These are phyloP conservation scores for Corymbia calophylla DNA, from an alignment of 441 rosid genomes.

Conservation along the genomic window DNA sequence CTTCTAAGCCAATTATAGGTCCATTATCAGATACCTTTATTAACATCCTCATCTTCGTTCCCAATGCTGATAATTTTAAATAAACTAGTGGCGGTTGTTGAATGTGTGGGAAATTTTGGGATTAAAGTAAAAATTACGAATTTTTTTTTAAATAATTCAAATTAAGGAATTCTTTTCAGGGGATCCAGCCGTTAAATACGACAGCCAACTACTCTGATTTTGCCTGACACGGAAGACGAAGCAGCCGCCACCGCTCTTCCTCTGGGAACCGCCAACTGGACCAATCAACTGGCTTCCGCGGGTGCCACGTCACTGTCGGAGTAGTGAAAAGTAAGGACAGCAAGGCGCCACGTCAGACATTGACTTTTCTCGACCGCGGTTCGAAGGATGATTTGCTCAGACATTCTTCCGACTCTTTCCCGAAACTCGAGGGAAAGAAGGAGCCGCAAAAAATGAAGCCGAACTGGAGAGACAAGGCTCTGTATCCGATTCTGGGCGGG, in stretches of 20 bases:
- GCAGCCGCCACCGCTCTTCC: neutral
- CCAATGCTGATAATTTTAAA: accelerated
- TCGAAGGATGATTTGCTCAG: neutral
- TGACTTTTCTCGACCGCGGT: neutral
- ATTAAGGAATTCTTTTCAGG: neutral
- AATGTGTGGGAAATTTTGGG: accelerated
- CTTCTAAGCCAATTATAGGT: neutral
- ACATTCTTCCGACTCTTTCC: neutral
- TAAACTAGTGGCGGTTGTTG: accelerated
- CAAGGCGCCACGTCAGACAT: neutral
- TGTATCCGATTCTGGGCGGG: slow-evolving; percentile 23
- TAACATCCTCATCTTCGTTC: accelerated
- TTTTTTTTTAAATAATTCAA: no score
- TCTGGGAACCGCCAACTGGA: neutral
- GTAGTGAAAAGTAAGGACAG: neutral
- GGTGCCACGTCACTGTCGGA: neutral
- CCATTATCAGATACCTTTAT: neutral
- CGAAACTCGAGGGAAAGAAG: neutral
- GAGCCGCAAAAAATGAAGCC: slow-evolving; percentile 4
- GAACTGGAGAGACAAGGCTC: slow-evolving; percentile 18
- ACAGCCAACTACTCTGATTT: neutral
- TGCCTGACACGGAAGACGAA: neutral
- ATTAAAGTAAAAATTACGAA: neutral
- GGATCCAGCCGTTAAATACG: neutral
- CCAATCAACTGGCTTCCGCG: neutral